A percentile compares a stretch with the other conserved stretches of the same genome.
These are phyloP conservation scores for Tolypocladium inflatum DNA, from an alignment of 2,329 filamentous ascomycete species.

Conservation along the genomic window DNA sequence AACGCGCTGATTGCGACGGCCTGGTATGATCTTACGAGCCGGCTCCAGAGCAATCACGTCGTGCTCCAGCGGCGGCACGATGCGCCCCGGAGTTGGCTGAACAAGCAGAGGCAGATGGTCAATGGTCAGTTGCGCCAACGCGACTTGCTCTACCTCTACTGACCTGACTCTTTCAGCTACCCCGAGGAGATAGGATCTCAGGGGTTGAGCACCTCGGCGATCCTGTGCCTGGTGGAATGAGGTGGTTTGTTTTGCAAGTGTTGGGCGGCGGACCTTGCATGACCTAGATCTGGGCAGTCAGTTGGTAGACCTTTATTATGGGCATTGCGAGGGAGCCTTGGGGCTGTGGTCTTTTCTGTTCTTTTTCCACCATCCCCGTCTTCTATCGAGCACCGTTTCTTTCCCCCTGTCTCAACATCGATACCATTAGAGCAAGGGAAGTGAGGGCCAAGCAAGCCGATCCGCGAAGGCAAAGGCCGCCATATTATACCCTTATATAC, in stretches of 20 bases:
- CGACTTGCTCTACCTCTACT: constrained; percentile 34
- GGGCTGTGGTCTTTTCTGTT: background rate
- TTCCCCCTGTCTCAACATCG: background rate
- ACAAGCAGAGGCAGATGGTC: constrained; percentile 68
- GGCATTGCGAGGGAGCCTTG: background rate
- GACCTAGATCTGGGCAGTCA: background rate
- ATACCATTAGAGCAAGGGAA: background rate
- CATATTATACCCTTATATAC: background rate
- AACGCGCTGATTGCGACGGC: constrained; percentile 72
- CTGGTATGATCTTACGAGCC: constrained; percentile 73
- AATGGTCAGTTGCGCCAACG: constrained; percentile 42
- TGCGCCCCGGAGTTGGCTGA: constrained; percentile 71
- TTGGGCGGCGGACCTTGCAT: background rate
- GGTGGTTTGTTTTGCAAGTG: background rate
- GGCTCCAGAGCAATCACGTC: constrained; percentile 76
- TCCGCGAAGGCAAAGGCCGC: background rate
- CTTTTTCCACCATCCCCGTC: background rate
- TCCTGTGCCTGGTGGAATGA: background rate
- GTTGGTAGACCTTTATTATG: background rate
- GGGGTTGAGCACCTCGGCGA: constrained; percentile 14
- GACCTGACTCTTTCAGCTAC: constrained; percentile 31
- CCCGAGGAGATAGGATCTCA: constrained; percentile 34
- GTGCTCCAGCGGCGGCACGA: constrained; percentile 67
- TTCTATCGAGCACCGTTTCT: background rate
- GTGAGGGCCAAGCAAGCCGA: background rate